phyloP scores from a whole-genome alignment of 192 early-diverging fungal species.

The Coemansia sp. region DNA sequence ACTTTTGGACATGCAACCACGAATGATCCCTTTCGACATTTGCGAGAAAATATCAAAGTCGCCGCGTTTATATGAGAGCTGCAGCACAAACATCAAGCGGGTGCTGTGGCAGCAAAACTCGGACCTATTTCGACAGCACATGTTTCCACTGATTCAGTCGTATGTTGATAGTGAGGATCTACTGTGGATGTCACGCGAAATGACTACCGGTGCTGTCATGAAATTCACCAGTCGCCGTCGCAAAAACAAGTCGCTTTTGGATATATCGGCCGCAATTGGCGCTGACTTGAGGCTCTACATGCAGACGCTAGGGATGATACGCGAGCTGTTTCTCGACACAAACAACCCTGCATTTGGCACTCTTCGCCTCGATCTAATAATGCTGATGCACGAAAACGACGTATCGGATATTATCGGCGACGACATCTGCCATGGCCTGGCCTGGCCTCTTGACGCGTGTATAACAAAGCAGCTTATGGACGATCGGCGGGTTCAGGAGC shows the following conservation, averaged over 20 bases:
- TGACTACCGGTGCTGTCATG: slow-evolving; percentile 10
- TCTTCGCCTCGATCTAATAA: slow-evolving; percentile 39
- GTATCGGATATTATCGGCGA: slow-evolving; percentile 17
- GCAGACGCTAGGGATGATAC: slow-evolving; percentile 39
- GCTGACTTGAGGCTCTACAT: slow-evolving; percentile 39
- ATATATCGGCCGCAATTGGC: slow-evolving; percentile 30
- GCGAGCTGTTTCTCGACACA: slow-evolving; percentile 30
- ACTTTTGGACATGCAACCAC: slow-evolving; percentile 32
- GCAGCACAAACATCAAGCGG: slow-evolving; percentile 34
- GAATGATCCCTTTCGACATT: slow-evolving; percentile 27
- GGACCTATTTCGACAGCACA: slow-evolving; percentile 28
- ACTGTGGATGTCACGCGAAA: slow-evolving; percentile 32
- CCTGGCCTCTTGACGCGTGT: slow-evolving; percentile 43
- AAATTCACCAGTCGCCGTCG: slow-evolving; percentile 11
- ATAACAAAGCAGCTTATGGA: slow-evolving; percentile 40
- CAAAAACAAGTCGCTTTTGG: slow-evolving; percentile 15
- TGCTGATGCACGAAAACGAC: slow-evolving; percentile 40
- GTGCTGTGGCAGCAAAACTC: slow-evolving; percentile 36
- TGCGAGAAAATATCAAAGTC: slow-evolving; percentile 18
- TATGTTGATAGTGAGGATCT: slow-evolving; percentile 19
- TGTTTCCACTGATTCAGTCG: slow-evolving; percentile 27
- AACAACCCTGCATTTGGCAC: slow-evolving; percentile 31
- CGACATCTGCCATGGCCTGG: slow-evolving; percentile 42
- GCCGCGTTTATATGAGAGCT: slow-evolving; percentile 24
- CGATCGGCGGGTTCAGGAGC: slow-evolving; percentile 20